Evolutionary conservation across 495 filamentous ascomycete genomes (phyloP).

Genomic region (Pyronema omphalodes): DNA sequence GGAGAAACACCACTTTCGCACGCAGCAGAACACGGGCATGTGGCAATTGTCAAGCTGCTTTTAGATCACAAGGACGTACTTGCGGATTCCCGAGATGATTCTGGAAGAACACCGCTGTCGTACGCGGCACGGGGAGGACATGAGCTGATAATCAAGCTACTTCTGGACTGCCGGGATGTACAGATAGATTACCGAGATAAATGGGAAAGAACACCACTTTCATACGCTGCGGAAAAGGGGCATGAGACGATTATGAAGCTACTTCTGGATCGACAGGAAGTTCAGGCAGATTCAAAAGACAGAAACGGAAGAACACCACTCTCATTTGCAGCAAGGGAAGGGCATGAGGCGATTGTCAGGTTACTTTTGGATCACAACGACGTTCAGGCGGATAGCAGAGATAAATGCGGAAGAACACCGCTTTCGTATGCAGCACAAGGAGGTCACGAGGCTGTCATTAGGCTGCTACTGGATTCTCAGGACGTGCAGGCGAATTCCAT

Average conservation of each 20-base stretch:
- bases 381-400: slow-evolving; percentile 5
- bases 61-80: too few species aligned
- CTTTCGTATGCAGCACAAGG: slow-evolving; percentile 23
- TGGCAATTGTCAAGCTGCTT: too few species aligned
- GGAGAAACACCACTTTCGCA: too few species aligned
- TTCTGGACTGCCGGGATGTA: slow-evolving; percentile 11
- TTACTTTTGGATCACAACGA: slow-evolving; percentile 2
- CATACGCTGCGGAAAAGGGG: slow-evolving; percentile 17
- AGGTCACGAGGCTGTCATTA: slow-evolving; percentile 22
- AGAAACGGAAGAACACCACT: slow-evolving; percentile 24
- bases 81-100: too few species aligned
- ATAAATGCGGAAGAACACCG: slow-evolving; percentile 16
- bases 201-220: slow-evolving; percentile 17
- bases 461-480: slow-evolving; percentile 18
- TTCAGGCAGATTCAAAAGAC: slow-evolving; percentile 14
- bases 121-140: slow-evolving; percentile 23
- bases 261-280: slow-evolving; percentile 12
- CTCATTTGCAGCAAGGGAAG: slow-evolving; percentile 26
- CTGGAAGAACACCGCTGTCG: slow-evolving; percentile 21
- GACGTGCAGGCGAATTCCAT: slow-evolving; percentile 11
- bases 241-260: slow-evolving; percentile 16
- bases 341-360: slow-evolving; percentile 25
- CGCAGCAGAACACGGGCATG: too few species aligned
- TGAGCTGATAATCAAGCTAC: slow-evolving; percentile 16
- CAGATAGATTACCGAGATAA: slow-evolving; percentile 6